Evolutionary conservation across 148 eudicot species (phyloP).

Genomic region (Salicornia ramosissima): DNA sequence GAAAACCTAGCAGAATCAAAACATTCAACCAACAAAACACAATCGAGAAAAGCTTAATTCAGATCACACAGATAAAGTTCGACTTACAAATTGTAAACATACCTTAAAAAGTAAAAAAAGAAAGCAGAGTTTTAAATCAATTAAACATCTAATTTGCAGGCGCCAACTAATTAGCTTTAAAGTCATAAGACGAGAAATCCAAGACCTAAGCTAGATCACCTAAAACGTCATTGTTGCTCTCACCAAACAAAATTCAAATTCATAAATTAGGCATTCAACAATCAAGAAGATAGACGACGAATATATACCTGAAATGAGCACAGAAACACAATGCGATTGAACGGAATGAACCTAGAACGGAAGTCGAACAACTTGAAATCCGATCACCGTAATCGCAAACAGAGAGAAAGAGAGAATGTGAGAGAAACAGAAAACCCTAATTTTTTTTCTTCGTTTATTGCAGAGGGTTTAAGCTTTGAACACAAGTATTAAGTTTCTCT

Average conservation of each 20-base stretch:
- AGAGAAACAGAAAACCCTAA: slow-evolving; percentile 16
- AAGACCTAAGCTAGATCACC: too few relatives aligned
- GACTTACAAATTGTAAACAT: too few relatives aligned
- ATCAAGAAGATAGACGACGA: neutral
- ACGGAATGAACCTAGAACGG: neutral
- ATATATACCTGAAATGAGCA: slow-evolving; percentile 22
- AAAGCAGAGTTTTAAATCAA: neutral
- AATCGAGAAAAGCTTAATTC: too few relatives aligned
- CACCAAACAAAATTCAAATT: neutral
- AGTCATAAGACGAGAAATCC: too few relatives aligned
- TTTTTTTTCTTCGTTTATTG: neutral
- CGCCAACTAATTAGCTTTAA: too few relatives aligned
- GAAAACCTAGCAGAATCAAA: too few relatives aligned
- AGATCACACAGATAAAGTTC: too few relatives aligned
- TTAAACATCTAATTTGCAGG: too few relatives aligned
- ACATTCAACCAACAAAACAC: too few relatives aligned
- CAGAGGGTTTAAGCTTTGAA: neutral
- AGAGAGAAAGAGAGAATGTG: slow-evolving; percentile 4
- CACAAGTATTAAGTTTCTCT: slow-evolving; percentile 11
- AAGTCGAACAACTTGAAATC: slow-evolving; percentile 6
- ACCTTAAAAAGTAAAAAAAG: too few relatives aligned
- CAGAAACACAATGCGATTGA: slow-evolving; percentile 16
- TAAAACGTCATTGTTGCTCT: too few relatives aligned
- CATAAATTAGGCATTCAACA: neutral
- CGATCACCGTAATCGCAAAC: neutral